Base-by-base conservation (phyloP, 163 green algal genomes). In the Chloromonas sp. region DNA sequence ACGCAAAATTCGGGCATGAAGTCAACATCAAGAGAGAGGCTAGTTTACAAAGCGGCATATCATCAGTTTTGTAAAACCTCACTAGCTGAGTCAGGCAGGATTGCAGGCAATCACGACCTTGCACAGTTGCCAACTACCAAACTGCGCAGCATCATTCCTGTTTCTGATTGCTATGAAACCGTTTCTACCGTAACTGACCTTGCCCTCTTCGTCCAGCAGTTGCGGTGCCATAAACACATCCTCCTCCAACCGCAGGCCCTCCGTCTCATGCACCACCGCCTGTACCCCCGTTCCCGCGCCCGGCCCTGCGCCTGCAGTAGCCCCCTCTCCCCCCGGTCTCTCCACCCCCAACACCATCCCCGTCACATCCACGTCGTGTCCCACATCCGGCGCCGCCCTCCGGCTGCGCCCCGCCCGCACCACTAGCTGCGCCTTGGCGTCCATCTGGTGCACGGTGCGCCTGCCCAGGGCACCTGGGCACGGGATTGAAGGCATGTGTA, bases 341-440 rank as follows among this genome's bases (percentile, higher is more conserved):
- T 36, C 81, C 60, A 87, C 8, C 0, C 78, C 81, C 81, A 89
- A 71, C 1, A 79, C 84, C 58, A 87, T 60, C n/a, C 15, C 13
- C 0, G 84, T 14, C n/a, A 89, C 62, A 70, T 83, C 77, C 78
- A 86, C 59, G 11, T 81, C 83, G 14, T 14, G n/a, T 79, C 79
- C 66, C 60, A 3, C 36, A 58, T 8, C 61, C 15, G 5, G 61
- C 15, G 5, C 60, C 61, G 14, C 58, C 58, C 2, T 70, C 58
- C 3, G 79, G 58, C 14, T 2, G 14, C 83, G 60, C 1, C 14
- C n/a, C 70, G 79, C 74, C 70, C 57, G 36, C 79, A 93, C 83
- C 61, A 98, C 88, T 81, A 98, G 91, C 91, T 98, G 95, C 59
- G 96, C 94, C 87, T 96, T 95, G 61, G 95, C 81, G 71, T 97